phyloP scores from a whole-genome alignment of 305 asterid genomes.

The Solanum hybrid region DNA sequence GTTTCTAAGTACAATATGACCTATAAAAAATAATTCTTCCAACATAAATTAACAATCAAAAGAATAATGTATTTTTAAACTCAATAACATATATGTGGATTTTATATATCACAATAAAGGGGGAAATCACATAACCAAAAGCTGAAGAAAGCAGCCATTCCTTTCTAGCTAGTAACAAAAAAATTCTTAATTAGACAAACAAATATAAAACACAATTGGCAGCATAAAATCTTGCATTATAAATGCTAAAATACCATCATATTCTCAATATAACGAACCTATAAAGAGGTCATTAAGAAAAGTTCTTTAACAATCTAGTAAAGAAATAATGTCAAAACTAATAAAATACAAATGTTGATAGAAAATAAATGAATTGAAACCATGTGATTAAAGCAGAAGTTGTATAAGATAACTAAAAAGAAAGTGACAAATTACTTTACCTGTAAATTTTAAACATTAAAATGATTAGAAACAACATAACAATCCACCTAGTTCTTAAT shows the following conservation, averaged over 20 bases:
- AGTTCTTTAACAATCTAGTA: not conserved
- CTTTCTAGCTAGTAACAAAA: too few species aligned
- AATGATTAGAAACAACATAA: not conserved
- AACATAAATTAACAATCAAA: too few species aligned
- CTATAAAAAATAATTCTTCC: too few species aligned
- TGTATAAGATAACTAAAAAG: not conserved
- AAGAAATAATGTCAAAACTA: not conserved
- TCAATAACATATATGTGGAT: too few species aligned
- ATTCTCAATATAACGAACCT: not conserved
- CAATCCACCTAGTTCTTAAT: not conserved
- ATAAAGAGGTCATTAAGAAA: not conserved
- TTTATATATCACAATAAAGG: too few species aligned
- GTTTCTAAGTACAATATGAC: too few species aligned
- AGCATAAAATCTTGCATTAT: not conserved
- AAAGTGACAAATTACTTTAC: not conserved
- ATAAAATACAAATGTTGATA: not conserved
- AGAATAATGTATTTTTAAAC: too few species aligned
- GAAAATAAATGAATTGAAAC: too few species aligned
- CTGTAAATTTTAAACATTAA: not conserved
- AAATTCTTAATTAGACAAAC: too few species aligned
- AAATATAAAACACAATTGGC: not conserved
- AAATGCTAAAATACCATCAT: not conserved
- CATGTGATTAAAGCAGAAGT: too few species aligned
- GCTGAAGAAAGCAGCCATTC: too few species aligned
- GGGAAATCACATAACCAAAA: too few species aligned